phyloP scores from a whole-genome alignment of 305 asterid species.

The Fraxinus velutina region DNA sequence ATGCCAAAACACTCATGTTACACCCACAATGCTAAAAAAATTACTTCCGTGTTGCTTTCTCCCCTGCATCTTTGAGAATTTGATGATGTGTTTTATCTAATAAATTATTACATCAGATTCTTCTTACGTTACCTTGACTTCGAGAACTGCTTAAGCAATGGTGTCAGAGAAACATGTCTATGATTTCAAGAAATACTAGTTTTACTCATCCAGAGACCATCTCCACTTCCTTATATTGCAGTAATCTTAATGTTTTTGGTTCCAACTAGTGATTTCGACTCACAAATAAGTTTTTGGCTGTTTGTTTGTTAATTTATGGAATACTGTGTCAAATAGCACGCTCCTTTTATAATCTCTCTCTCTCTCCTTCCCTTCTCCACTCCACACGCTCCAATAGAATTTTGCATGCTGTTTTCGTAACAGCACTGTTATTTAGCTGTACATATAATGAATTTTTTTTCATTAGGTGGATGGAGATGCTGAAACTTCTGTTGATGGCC shows the following conservation, averaged over 20 bases:
- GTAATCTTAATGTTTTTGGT: background rate
- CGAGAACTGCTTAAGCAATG: background rate
- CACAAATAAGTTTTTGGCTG: background rate
- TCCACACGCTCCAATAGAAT: background rate
- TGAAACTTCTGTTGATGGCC: constrained; percentile 48
- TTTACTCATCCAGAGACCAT: background rate
- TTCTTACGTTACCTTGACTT: background rate
- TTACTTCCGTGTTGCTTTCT: background rate
- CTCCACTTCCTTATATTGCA: background rate
- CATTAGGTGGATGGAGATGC: constrained; percentile 63
- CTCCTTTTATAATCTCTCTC: background rate
- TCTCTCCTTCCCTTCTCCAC: background rate
- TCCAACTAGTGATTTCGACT: background rate
- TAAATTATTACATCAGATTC: background rate
- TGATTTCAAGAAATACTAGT: background rate
- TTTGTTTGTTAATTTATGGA: background rate
- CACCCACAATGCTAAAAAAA: background rate
- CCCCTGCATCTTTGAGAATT: background rate
- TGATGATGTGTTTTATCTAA: background rate
- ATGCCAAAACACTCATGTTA: background rate
- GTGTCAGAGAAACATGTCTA: background rate
- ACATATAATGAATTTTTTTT: constrained; percentile 13
- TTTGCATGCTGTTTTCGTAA: background rate
- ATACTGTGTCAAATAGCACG: background rate
- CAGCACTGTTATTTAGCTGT: background rate